Evolutionary conservation across 108 stramenopile genomes (phyloP), one percentile per base, ranked within the genome.

Genomic region (Cyclostephanos tholiformis): DNA sequence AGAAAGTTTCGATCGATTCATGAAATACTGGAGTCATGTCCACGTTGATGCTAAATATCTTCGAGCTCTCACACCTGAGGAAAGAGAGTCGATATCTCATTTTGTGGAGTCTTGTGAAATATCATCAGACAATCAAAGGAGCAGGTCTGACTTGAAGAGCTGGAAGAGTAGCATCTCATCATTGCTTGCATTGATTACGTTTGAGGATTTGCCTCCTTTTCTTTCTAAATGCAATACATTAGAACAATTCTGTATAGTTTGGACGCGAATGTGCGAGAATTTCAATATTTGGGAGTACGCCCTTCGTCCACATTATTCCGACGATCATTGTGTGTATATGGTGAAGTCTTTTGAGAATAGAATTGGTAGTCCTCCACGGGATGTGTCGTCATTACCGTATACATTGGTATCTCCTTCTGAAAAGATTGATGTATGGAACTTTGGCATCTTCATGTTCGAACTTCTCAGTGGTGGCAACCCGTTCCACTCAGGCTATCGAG

Each of bases 371-470:
- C 72, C 63, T 13, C 50, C 63, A n/a, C 51, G 59, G 17, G 65
- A 44, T 13, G 48, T 83, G 13, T 80, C 87, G 22, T 59, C 63
- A 27, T 77, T 92, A 52, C 91, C 91, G 13, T 92, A 88, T 69
- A 66, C 78, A 63, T 67, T 92, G 19, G 66, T 89, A 4, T 53
- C 67, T 49, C 72, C 86, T 7, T 70, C 80, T 27, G 79, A 75
- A 61, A 76, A 68, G 41, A 66, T 77, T n/a, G 91, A 92, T 72
- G 61, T 89, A 10, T 92, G 91, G 91, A 68, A 78, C 17, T 87
- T 87, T 67, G 91, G 91, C 14, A 63, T 86, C 16, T 53, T 92
- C n/a, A 59, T 92, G 12, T 92, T 76, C 65, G 52, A 72, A 48
- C 68, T 92, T 0, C 87, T 86, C 55, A 83, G 79, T 59, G 86